Base-by-base conservation (phyloP, 306 rosid genomes). In the Lithocarpus polystachyus region DNA sequence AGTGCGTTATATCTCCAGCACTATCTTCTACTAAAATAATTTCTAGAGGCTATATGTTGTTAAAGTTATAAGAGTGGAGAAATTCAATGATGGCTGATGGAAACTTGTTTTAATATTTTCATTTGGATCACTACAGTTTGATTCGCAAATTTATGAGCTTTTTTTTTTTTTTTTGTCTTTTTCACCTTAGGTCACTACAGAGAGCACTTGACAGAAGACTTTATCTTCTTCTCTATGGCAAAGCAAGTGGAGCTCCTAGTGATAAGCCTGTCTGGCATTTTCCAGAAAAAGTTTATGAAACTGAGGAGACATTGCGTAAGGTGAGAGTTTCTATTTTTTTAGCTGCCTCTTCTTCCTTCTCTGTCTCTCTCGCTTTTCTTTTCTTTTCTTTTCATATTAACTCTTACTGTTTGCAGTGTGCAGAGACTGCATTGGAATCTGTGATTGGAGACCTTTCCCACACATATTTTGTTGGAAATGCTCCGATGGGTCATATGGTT, bases 391-490 rank as follows among this genome's bases (percentile, higher is more conserved):
- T 37, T 18, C 17, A 17, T 56, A 60, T 62, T 56, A 64, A 68
- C 17, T 26, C 61, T 26, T 29, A 31, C 19, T 72, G 23, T 86
- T 82, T 82, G 56, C 93, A 90, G 98, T 93, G 99, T 80, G 98
- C 99, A 20, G 99, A 91, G 64, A 85, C 93, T 79, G 96, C 98
- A 24, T 79, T 96, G 79, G 33, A 87, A 83, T 88, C 92, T 57
- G 86, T 90, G 81, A 4, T 95, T 79, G 97, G 99, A 72, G 97
- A 90, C 78, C 93, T 95, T 67, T 88, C 96, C 71, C 77, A 84
- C 75, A 93, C 94, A 51, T 93, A 95, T 89, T 95, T 95, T 84
- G 97, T 91, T 52, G 99, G 99, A 80, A 95, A 90, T 90, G 97
- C 98, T 75, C 99, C 98, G 56, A 93, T 95, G 93, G 97, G 60